A percentile compares a stretch with the other conserved stretches of the same genome.
Conservation (phyloP, 495 filamentous ascomycete genomes). For the Hypoxylon fragiforme region DNA sequence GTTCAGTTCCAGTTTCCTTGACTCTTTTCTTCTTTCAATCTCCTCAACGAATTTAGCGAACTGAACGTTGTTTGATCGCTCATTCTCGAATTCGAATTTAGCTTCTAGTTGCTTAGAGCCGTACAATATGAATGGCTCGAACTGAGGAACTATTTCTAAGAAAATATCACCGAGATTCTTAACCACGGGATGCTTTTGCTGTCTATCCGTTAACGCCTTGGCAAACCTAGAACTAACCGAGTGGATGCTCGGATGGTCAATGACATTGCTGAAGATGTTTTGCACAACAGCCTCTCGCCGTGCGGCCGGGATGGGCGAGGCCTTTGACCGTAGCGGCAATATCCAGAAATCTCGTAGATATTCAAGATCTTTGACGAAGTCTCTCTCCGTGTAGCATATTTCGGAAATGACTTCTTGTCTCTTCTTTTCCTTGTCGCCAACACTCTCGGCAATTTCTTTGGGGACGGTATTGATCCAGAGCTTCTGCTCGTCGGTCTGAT, state of each 20-base stretch:
- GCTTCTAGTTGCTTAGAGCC: conserved; percentile 95
- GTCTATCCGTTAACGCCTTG: conserved; percentile 82
- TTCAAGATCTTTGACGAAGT: conserved; percentile 99
- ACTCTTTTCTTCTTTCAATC: conserved; percentile 93
- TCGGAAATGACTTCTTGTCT: conserved; percentile 98
- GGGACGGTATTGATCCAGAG: conserved; percentile 99
- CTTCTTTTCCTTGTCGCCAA: conserved; percentile 91
- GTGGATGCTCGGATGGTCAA: conserved; percentile 78
- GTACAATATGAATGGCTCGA: conserved; percentile 96
- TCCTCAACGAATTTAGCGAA: conserved; percentile 96
- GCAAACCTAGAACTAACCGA: conserved; percentile 85
- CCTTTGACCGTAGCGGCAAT: conserved; percentile 75
- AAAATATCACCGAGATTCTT: conserved; percentile 93
- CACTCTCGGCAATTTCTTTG: conserved; percentile 87
- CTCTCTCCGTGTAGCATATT: conserved; percentile 97
- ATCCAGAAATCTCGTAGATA: conserved; percentile 99
- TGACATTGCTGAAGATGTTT: conserved; percentile 93
- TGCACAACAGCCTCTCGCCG: conserved; percentile 87
- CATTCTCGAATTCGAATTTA: conserved; percentile 97
- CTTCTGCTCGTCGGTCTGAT: conserved; percentile 93
- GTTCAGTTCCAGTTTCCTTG: conserved; percentile 94
- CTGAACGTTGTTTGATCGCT: conserved; percentile 79
- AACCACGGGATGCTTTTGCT: conserved; percentile 88
- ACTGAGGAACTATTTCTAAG: conserved; percentile 84
- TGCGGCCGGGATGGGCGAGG: conserved; percentile 86